Evolutionary conservation across 1,284 basidiomycete species (phyloP).

Genomic region (Fomitopsis palustris): DNA sequence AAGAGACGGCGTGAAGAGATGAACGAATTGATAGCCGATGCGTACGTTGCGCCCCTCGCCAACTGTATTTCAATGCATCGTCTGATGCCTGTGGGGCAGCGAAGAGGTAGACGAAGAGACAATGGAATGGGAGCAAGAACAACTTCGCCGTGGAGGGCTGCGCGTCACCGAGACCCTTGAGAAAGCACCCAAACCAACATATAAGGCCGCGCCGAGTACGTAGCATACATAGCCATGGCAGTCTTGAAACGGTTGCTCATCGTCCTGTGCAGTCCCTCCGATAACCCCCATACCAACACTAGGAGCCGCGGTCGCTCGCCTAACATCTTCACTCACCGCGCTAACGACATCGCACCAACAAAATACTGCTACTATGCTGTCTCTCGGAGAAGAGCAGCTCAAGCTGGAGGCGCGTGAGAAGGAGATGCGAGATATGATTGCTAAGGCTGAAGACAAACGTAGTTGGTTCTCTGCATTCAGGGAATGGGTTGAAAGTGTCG

Average conservation of each 20-base stretch:
- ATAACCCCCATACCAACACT: conserved; percentile 56
- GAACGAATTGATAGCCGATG: conserved; percentile 85
- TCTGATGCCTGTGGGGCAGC: conserved; percentile 34
- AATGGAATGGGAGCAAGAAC: conserved; percentile 87
- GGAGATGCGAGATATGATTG: conserved; percentile 80
- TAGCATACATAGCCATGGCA: conserved; percentile 3
- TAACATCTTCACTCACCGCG: conserved; percentile 62
- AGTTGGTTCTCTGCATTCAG: conserved; percentile 86
- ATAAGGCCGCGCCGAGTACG: conserved; percentile 77
- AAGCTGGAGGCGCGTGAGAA: conserved; percentile 73
- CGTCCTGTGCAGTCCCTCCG: conserved; percentile 51
- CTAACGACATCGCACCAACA: conserved; percentile 69
- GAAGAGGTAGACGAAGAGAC: conserved; percentile 88
- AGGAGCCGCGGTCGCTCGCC: conserved; percentile 50
- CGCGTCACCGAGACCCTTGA: conserved; percentile 34
- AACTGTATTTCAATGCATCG: conserved; percentile 6
- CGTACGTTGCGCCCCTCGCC: conserved; percentile 47
- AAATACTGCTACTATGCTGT: conserved; percentile 58
- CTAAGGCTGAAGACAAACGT: conserved; percentile 75
- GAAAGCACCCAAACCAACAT: conserved; percentile 45
- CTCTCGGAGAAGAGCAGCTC: conserved; percentile 65
- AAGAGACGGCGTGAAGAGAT: conserved; percentile 70
- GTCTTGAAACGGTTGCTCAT: conserved; percentile 12
- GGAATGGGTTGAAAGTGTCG: conserved; percentile 86
- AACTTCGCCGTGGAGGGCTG: conserved; percentile 72